Conservation (phyloP, 495 filamentous ascomycete species). For the Hyaloscypha hepaticicola region DNA sequence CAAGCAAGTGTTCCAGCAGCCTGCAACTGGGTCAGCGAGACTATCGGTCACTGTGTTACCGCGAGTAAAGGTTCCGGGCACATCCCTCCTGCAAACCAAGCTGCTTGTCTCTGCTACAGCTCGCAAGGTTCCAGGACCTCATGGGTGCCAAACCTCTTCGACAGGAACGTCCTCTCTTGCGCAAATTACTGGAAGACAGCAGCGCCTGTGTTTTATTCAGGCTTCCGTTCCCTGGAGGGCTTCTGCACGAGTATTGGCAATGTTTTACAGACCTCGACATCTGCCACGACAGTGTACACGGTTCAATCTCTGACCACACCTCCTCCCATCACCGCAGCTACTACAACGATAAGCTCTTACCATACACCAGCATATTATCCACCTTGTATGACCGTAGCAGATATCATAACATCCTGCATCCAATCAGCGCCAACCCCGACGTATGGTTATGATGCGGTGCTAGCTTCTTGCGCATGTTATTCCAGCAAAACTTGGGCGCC, state of each 20-base stretch:
- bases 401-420: background rate
- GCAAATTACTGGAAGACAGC: slow-evolving; percentile 18
- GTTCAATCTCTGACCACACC: background rate
- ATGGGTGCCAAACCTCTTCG: slow-evolving; percentile 17
- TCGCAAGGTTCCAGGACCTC: background rate
- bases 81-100: background rate
- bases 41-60: background rate
- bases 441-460: too few relatives aligned
- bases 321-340: background rate
- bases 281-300: background rate
- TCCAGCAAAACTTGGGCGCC: background rate
- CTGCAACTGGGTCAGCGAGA: background rate
- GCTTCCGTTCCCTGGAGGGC: background rate
- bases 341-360: background rate
- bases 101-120: slow-evolving; percentile 26
- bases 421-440: background rate
- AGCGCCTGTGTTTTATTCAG: slow-evolving; percentile 12
- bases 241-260: slow-evolving; percentile 17
- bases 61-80: slow-evolving; percentile 2
- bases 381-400: background rate
- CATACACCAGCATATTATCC: background rate
- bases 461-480: slow-evolving; percentile 18
- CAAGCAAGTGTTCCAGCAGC: background rate
- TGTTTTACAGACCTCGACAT: background rate
- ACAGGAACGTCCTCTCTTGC: slow-evolving; percentile 11